Conservation (phyloP, 148 eudicot genomes). For the Dysphania ambrosioides region DNA sequence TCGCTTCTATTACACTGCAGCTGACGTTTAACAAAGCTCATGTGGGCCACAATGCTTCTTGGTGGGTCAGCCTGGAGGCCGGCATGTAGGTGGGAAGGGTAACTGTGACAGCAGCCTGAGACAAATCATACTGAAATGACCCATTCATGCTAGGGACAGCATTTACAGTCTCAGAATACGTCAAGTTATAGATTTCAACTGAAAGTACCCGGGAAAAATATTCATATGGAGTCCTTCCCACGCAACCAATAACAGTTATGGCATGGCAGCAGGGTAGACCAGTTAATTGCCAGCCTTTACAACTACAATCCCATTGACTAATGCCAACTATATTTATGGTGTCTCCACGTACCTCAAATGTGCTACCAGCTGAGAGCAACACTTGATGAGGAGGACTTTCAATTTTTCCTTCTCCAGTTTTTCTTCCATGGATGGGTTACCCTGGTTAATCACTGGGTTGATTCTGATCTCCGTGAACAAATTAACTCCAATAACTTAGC, state of each 20-base stretch:
- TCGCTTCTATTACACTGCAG: conserved; percentile 88
- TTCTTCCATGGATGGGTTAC: conserved; percentile 89
- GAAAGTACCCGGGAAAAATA: conserved; percentile 67
- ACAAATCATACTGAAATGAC: conserved; percentile 37
- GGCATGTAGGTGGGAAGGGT: conserved; percentile 90
- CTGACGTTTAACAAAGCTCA: conserved; percentile 64
- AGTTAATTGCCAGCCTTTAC: conserved; percentile 78
- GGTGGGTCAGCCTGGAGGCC: conserved; percentile 92
- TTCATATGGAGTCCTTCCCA: conserved; percentile 52
- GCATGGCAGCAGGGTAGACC: conserved; percentile 95
- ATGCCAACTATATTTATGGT: conserved; percentile 64
- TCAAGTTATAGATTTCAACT: conserved; percentile 55
- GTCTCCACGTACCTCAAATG: conserved; percentile 79
- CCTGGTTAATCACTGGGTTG: conserved; percentile 61
- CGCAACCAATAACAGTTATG: conserved; percentile 55
- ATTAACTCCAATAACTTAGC: conserved; percentile 70
- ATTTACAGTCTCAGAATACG: conserved; percentile 66
- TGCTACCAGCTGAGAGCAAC: conserved; percentile 44
- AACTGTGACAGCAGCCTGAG: conserved; percentile 51
- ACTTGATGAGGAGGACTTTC: conserved; percentile 58
- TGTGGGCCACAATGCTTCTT: conserved; percentile 54
- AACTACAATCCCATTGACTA: conserved; percentile 69
- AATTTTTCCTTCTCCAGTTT: conserved; percentile 61
- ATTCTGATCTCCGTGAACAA: conserved; percentile 46
- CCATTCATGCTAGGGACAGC: conserved; percentile 51